Conservation (phyloP, 2,329 filamentous ascomycete species). For the Pseudohalonectria lignicola region DNA sequence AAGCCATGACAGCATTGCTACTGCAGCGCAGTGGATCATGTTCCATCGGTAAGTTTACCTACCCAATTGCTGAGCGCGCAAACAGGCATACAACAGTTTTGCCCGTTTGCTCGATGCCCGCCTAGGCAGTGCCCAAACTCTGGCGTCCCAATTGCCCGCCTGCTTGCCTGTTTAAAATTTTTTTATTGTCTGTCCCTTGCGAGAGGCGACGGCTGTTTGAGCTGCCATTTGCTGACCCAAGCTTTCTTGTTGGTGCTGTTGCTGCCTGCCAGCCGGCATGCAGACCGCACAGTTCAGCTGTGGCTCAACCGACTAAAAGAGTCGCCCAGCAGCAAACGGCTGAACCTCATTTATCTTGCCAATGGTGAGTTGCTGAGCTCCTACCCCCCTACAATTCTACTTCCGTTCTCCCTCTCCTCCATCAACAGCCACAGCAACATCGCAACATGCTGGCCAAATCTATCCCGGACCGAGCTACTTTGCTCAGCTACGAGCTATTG, state of each 20-base stretch:
- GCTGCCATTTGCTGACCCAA: too few relatives aligned
- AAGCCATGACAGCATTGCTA: conserved; percentile 93
- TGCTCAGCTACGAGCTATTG: conserved; percentile 4
- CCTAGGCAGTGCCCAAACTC: too few relatives aligned
- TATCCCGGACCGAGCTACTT: neutral
- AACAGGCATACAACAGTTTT: too few relatives aligned
- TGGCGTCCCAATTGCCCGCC: too few relatives aligned
- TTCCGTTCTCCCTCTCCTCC: neutral
- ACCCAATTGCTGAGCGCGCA: too few relatives aligned
- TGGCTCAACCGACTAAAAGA: conserved; percentile 90
- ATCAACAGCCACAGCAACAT: neutral
- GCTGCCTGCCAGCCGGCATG: conserved; percentile 58
- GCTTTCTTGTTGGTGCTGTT: too few relatives aligned
- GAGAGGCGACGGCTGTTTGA: too few relatives aligned
- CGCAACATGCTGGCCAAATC: too few relatives aligned
- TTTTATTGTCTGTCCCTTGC: too few relatives aligned
- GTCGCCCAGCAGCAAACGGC: conserved; percentile 70
- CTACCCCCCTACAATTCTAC: too few relatives aligned
- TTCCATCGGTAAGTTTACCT: conserved; percentile 65
- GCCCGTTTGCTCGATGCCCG: too few relatives aligned
- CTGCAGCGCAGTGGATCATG: conserved; percentile 98
- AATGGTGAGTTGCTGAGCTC: conserved; percentile 54
- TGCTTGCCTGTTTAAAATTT: too few relatives aligned
- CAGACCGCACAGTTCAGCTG: conserved; percentile 80
- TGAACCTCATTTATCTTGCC: conserved; percentile 88